Evolutionary conservation across 2,329 filamentous ascomycete genomes (phyloP), one percentile per base, ranked within the genome.

Genomic region (Grosmannia penicillata): DNA sequence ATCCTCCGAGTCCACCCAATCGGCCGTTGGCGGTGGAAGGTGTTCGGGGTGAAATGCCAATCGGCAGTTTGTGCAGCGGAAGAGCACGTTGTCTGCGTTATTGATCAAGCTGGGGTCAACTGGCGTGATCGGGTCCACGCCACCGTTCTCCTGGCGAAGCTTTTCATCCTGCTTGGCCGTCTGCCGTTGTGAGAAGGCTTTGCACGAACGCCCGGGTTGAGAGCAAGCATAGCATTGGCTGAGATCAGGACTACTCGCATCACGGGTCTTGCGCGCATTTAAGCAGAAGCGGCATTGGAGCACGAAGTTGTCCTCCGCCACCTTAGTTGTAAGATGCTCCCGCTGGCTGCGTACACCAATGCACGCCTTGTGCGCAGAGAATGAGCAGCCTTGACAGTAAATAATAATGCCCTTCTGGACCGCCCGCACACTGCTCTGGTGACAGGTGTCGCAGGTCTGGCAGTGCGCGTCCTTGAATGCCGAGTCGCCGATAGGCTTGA

Each of bases 261-360:
- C 84, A 50, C 82, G 87, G 52, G 75, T 76, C 43, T 65, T 62
- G 33, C 76, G 68, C 17, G 69, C 53, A 4, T 78, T 78, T 44
- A 96, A 70, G 54, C 91, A 98, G 40, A 78, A 81, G 47, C 77
- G 79, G 59, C 91, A 98, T 54, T 98, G 91, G 28, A 98, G 62
- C 14, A 98, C 78, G 49, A 93, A 96, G 27, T 79, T 59, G 3
- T 79, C 75, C 1, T 79, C 65, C 3, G 66, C 77, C 37, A 95
- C 59, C 55, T 96, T 98, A 19, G 86, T 96, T 9, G 84, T 84
- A 26, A 91, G 62, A 54, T 96, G 91, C n/a, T 94, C 85, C 43
- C 91, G 72, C 11, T 56, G 63, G 37, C 70, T 72, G 36, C 91
- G 74, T 35, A 68, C 65, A 1, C 89, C 86, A 22, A 98, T 66